Conservation (phyloP, 108 stramenopile genomes). For the Chaetoceros muelleri region DNA sequence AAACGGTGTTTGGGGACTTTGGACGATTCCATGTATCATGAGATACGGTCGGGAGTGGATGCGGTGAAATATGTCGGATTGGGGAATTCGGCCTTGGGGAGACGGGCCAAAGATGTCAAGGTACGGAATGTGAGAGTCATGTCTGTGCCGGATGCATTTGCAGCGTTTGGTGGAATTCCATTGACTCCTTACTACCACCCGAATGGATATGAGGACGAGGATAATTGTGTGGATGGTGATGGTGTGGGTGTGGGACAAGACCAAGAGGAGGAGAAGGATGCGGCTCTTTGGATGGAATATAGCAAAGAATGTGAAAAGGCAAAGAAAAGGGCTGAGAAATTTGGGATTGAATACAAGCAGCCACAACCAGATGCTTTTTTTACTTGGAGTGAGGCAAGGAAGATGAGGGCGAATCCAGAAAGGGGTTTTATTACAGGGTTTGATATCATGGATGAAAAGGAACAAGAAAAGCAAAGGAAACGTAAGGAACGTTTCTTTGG, state of each 20-base stretch:
- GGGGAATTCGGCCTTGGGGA: slow-evolving; percentile 40
- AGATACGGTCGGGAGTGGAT: slow-evolving; percentile 33
- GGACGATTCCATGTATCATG: slow-evolving; percentile 52
- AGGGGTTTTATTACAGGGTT: slow-evolving; percentile 68
- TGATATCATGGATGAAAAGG: slow-evolving; percentile 49
- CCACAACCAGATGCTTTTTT: slow-evolving; percentile 50
- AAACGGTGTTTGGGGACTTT: slow-evolving; percentile 36
- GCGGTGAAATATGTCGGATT: slow-evolving; percentile 47
- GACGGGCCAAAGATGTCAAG: slow-evolving; percentile 29
- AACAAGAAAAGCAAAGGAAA: slow-evolving; percentile 52
- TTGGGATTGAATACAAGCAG: slow-evolving; percentile 60
- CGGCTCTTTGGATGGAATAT: slow-evolving; percentile 48
- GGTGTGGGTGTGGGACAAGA: not conserved
- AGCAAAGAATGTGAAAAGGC: slow-evolving; percentile 57
- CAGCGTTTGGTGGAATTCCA: slow-evolving; percentile 25
- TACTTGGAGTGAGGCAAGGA: slow-evolving; percentile 59
- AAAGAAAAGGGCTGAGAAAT: slow-evolving; percentile 58
- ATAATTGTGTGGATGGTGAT: slow-evolving; percentile 2
- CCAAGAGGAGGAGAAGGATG: slow-evolving; percentile 27
- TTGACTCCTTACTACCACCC: slow-evolving; percentile 6
- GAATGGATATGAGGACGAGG: slow-evolving; percentile 10
- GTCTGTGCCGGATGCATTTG: slow-evolving; percentile 24
- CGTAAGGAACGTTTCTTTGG: slow-evolving; percentile 48
- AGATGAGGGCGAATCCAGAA: slow-evolving; percentile 47
- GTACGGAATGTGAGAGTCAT: slow-evolving; percentile 37